phyloP scores from a whole-genome alignment of 805 yeast species.

The Myxozyma mucilagina region DNA sequence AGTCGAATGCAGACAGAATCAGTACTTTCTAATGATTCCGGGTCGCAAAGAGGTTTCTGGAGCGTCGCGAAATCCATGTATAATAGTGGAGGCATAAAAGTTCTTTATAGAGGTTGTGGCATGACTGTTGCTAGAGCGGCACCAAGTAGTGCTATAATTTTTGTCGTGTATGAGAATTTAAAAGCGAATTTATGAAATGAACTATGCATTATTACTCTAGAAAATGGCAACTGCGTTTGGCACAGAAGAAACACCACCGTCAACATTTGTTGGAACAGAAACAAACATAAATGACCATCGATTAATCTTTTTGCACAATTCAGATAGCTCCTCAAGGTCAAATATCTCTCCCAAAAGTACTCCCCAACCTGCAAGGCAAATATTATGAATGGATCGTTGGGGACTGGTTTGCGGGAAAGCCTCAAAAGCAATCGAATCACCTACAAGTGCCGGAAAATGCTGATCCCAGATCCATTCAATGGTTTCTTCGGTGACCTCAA shows the following conservation, averaged over 20 bases:
- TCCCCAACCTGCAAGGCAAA: slow-evolving; percentile 39
- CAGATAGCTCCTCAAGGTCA: slow-evolving; percentile 36
- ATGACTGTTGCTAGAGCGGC: slow-evolving; percentile 78
- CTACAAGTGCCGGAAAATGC: slow-evolving; percentile 36
- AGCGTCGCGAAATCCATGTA: slow-evolving; percentile 47
- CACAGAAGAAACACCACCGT: slow-evolving; percentile 40
- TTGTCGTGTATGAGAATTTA: slow-evolving; percentile 65
- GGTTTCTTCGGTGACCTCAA: slow-evolving; percentile 34
- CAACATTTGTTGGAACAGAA: slow-evolving; percentile 38
- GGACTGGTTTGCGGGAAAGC: slow-evolving; percentile 25
- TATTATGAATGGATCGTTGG: slow-evolving; percentile 33
- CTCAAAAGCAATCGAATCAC: slow-evolving; percentile 36
- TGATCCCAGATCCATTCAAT: slow-evolving; percentile 36
- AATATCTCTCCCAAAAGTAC: slow-evolving; percentile 40
- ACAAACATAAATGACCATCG: slow-evolving; percentile 38
- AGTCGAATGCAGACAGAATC: slow-evolving; percentile 75
- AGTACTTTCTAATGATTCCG: slow-evolving; percentile 35
- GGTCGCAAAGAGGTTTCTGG: slow-evolving; percentile 39
- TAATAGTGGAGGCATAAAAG: slow-evolving; percentile 59
- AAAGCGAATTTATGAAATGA: slow-evolving; percentile 32
- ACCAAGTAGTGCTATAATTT: slow-evolving; percentile 88
- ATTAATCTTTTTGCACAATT: slow-evolving; percentile 32
- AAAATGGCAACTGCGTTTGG: slow-evolving; percentile 42
- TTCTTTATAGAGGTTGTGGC: slow-evolving; percentile 81
- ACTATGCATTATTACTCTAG: not conserved